Conservation (phyloP, 2,329 filamentous ascomycete species). For the Trichoderma semiorbis region DNA sequence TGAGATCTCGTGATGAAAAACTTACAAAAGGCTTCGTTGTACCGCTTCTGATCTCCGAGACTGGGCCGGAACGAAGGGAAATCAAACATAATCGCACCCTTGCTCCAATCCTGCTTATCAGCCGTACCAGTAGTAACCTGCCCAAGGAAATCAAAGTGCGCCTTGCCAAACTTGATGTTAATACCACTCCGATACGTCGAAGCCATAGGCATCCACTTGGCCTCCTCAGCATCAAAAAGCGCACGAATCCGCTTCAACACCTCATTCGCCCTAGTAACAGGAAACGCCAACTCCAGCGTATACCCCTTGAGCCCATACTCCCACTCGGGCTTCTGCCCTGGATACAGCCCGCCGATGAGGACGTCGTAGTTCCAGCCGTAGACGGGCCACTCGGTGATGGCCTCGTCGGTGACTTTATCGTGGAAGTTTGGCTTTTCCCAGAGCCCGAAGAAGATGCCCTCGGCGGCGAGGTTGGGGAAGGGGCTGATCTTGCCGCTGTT, state of each 20-base stretch:
- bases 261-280: constrained; percentile 46
- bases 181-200: constrained; percentile 50
- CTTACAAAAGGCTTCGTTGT: constrained; percentile 49
- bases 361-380: constrained; percentile 54
- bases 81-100: constrained; percentile 53
- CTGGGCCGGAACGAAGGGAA: constrained; percentile 47
- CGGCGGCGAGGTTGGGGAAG: constrained; percentile 47
- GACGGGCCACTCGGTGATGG: constrained; percentile 46
- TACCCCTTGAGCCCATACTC: constrained; percentile 46
- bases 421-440: constrained; percentile 52
- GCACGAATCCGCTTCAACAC: constrained; percentile 46
- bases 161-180: constrained; percentile 51
- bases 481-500: constrained; percentile 46
- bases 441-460: constrained; percentile 46
- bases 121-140: constrained; percentile 47
- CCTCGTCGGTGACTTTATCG: constrained; percentile 45
- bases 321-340: constrained; percentile 46
- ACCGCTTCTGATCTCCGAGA: constrained; percentile 44
- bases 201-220: constrained; percentile 45
- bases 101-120: constrained; percentile 44
- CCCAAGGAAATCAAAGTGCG: constrained; percentile 47
- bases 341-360: constrained; percentile 50
- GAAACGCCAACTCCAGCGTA: constrained; percentile 51
- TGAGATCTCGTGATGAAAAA: constrained; percentile 20
- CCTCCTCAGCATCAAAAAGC: constrained; percentile 46